Evolutionary conservation across 73 alveolate genomes (phyloP), one percentile per base, ranked within the genome.

Genomic region (Symbiodinium pilosum): DNA sequence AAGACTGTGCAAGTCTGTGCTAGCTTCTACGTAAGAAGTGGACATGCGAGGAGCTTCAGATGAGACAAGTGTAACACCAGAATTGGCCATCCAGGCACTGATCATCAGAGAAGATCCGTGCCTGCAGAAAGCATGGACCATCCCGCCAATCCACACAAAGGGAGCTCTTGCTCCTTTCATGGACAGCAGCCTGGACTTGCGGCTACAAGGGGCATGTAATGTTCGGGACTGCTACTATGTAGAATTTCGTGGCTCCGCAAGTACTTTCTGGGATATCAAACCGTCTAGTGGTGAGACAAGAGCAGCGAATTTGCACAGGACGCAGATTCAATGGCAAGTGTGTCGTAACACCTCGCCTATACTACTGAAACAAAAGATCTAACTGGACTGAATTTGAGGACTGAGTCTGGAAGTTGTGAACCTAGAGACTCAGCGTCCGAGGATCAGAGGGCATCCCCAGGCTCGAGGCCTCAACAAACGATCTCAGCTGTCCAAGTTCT

Each of bases 101-200:
- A 28, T 64, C 81, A 64, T 18, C 81, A 28, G 39, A 64, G 30
- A 20, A 26, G 38, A 16, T 47, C 6, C 14, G 59, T 47, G 6
- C 59, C 59, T 47, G 59, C 73, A 56, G 32, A 56, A 8, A 64
- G 20, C 12, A 64, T 64, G 81, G 20, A 9, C 24, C 81, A 24
- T 64, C 40, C 81, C 30, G 32, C 81, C 81, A 64, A 18, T n/a
- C 81, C 81, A 64, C 81, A 64, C 81, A 64, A 28, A 64, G 81
- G 32, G 81, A 64, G 81, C 81, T 47, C 81, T 64, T 64, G 81
- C 81, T 64, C 81, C 81, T 24, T 64, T 64, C 81, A 38, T 64
- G 81, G 41, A 64, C 81, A 34, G 38, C 32, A 24, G 30, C 30
- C 81, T 32, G 18, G 30, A 64, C 12, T 38, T 64, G 81, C 73